A percentile compares a stretch with the other conserved stretches of the same genome.
These are phyloP conservation scores for Actinomortierella ambigua DNA, from an alignment of 371 early-diverging fungal genomes.

Conservation along the genomic window DNA sequence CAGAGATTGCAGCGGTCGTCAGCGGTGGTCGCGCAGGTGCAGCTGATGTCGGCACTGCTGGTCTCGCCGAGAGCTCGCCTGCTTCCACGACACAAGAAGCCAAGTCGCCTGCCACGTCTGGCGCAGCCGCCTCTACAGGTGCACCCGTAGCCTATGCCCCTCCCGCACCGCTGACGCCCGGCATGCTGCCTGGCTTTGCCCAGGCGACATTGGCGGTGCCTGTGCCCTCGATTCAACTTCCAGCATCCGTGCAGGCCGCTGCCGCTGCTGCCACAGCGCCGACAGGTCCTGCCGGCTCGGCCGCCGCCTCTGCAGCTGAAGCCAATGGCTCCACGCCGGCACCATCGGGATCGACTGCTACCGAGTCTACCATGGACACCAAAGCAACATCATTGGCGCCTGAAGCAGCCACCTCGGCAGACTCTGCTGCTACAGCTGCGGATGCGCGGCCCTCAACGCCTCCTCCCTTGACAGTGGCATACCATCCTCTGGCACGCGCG, in stretches of 20 bases:
- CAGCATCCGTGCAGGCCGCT: slow-evolving; percentile 4
- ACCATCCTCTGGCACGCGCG: slow-evolving; percentile 54
- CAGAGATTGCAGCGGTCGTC: no score
- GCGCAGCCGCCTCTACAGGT: neutral
- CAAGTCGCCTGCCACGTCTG: neutral
- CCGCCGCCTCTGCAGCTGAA: slow-evolving; percentile 2
- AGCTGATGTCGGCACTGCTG: no score
- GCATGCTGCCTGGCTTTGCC: slow-evolving; percentile 15
- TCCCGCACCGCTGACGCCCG: neutral
- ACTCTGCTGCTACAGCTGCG: neutral
- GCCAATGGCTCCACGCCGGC: neutral
- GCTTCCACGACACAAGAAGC: slow-evolving; percentile 1
- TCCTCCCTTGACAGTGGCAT: slow-evolving; percentile 24
- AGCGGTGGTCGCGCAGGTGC: no score
- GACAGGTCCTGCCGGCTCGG: slow-evolving; percentile 2
- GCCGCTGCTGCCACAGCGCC: slow-evolving; percentile 8
- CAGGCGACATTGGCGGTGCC: slow-evolving; percentile 43
- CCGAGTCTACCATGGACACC: slow-evolving; percentile 1
- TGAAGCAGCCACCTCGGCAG: neutral
- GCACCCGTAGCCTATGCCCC: neutral
- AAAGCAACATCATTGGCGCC: neutral
- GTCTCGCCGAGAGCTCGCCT: no score
- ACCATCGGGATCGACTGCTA: neutral
- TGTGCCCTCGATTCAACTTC: slow-evolving; percentile 29
- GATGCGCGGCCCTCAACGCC: neutral